These are phyloP conservation scores for Stropharia rugosoannulata DNA, from an alignment of 768 basidiomycete genomes.

Conservation along the genomic window DNA sequence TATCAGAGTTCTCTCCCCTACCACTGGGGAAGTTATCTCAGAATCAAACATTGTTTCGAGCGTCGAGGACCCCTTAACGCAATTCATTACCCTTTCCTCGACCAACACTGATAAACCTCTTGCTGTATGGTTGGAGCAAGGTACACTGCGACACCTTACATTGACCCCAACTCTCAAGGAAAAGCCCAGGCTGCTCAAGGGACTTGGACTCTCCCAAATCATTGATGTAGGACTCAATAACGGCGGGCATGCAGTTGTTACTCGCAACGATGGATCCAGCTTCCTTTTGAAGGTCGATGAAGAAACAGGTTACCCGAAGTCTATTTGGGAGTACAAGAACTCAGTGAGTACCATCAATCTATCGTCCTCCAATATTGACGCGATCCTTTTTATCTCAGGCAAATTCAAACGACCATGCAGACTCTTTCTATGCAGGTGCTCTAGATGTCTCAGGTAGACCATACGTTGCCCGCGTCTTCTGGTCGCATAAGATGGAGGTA, in stretches of 20 bases:
- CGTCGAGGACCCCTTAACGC: conserved; percentile 31
- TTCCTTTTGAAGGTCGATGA: conserved; percentile 52
- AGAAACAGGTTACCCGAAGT: conserved; percentile 25
- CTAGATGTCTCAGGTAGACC: conserved; percentile 47
- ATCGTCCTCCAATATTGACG: neutral
- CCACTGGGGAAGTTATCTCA: conserved; percentile 50
- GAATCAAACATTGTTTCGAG: conserved; percentile 54
- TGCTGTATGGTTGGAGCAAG: conserved; percentile 57
- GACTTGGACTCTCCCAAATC: conserved; percentile 47
- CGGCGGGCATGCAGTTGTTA: conserved; percentile 60
- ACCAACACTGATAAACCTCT: conserved; percentile 25
- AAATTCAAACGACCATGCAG: conserved; percentile 37
- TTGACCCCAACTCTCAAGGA: conserved; percentile 52
- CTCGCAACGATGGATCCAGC: conserved; percentile 53
- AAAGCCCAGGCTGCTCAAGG: conserved; percentile 43
- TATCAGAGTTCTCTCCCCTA: conserved; percentile 56
- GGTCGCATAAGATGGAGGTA: conserved; percentile 59
- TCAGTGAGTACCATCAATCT: neutral
- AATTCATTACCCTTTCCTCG: conserved; percentile 27
- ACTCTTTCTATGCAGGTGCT: conserved; percentile 59
- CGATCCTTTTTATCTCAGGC: conserved; percentile 29
- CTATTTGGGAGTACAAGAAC: neutral
- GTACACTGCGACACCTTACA: conserved; percentile 44
- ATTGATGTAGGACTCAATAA: conserved; percentile 59
- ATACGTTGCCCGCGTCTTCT: conserved; percentile 64